Percentiles rank a stretch among this genome's conserved stretches.
These are phyloP conservation scores for Alternaria ventricosa DNA, from an alignment of 2,329 filamentous ascomycete species.

Conservation along the genomic window DNA sequence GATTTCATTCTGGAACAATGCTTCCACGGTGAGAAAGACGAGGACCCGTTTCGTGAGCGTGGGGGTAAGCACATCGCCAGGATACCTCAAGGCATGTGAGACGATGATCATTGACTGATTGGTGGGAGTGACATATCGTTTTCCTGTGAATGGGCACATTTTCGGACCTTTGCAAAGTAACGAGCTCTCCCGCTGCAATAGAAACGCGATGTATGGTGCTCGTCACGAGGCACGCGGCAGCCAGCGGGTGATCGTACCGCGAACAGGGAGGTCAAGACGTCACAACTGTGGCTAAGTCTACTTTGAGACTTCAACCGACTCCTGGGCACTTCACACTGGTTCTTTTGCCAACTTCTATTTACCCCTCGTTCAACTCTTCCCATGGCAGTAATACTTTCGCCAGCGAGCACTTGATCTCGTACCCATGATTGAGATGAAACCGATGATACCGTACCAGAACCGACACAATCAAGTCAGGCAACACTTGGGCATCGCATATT, in stretches of 20 bases:
- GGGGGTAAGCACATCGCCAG: background rate
- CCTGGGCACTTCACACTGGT: too few species aligned
- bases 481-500: too few species aligned
- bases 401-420: too few species aligned
- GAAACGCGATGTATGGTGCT: background rate
- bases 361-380: too few species aligned
- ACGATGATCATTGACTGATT: background rate
- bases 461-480: too few species aligned
- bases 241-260: background rate
- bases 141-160: background rate
- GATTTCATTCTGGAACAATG: constrained; percentile 2
- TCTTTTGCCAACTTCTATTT: too few species aligned
- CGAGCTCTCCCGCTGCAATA: background rate
- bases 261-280: background rate
- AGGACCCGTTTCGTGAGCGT: background rate
- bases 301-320: too few species aligned
- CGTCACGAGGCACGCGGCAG: background rate
- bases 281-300: background rate
- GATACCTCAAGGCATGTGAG: background rate
- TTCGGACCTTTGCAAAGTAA: background rate
- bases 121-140: background rate
- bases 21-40: background rate
- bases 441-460: too few species aligned
- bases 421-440: too few species aligned
- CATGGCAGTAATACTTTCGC: too few species aligned